A percentile compares a stretch with the other conserved stretches of the same genome.
phyloP scores from a whole-genome alignment of 1,139 yeast genomes.

The Hanseniaspora uvarum region DNA sequence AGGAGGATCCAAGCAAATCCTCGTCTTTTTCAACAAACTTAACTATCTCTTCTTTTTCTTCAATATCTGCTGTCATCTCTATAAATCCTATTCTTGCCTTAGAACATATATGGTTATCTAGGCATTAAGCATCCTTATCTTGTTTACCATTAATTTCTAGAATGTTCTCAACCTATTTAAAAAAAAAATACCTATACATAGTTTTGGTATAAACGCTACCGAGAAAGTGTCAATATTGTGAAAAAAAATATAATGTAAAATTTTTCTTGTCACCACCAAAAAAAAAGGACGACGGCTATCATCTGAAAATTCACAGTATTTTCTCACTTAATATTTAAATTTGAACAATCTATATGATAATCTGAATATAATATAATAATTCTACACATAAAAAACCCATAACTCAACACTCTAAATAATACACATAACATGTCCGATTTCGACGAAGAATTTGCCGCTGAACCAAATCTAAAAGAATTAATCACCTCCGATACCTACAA shows the following conservation, averaged over 20 bases:
- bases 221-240: neutral
- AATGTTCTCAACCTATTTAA: neutral
- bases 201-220: neutral
- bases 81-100: too few relatives aligned
- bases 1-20: neutral
- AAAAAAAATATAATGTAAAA: neutral
- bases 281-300: neutral
- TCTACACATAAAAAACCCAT: too few relatives aligned
- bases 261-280: neutral
- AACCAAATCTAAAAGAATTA: constrained; percentile 59
- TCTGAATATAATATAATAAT: too few relatives aligned
- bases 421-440: constrained; percentile 13
- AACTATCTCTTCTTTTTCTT: constrained; percentile 24
- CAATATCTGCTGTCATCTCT: constrained; percentile 23
- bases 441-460: constrained; percentile 36
- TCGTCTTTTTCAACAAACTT: constrained; percentile 7
- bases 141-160: neutral
- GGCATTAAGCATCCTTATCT: neutral
- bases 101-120: neutral
- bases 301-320: too few relatives aligned
- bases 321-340: too few relatives aligned
- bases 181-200: neutral
- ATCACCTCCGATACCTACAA: constrained; percentile 60
- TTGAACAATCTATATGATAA: too few relatives aligned
- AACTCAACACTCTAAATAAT: neutral